Base-by-base conservation (phyloP, 371 early-diverging fungal genomes). In the Rhizopus delemar region DNA sequence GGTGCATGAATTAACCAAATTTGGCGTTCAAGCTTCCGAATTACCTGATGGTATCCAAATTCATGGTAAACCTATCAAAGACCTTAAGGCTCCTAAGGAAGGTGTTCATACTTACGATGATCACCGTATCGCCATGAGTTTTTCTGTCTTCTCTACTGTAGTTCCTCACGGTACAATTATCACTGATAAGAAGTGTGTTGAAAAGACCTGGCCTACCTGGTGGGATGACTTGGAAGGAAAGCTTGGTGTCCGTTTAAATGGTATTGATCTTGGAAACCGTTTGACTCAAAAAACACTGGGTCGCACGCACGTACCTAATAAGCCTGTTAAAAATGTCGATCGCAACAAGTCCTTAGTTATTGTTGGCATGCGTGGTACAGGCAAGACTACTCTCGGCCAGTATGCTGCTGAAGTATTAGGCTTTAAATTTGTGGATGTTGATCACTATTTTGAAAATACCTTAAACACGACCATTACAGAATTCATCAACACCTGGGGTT, bases 181-280 rank as follows among this genome's bases (percentile, higher is more conserved):
- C 46, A 87, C 84, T 46, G 96, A 97, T 68, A 93, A 94, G 73
- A 89, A 92, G 65, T 98, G 98, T 67, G 97, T 96, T 6, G 98
- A 94, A 69, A 98, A 98, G 84, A 97, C 98, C 0, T 97, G 95
- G 96, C 98, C 98, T 8, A 85, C 81, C 15, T 98, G 97, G 97
- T 98, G 97, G 97, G 96, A 96, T 62, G 90, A 88, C 38, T 80
- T 98, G 7, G 90, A 90, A 54, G 75, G 81, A 60, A 85, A 83
- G 34, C 76, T 96, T 34, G 90, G 89, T 15, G 92, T 90, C 5
- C 78, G 80, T 9, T 62, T 90, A 3, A 71, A 74, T 4, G 98
- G 97, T 35, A 68, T 89, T 32, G 93, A 93, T 70, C 84, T 88
- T 28, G 79, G 82, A 9, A 65, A 69, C 16, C 73, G 68, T 13